Percentiles rank a stretch among this genome's conserved stretches.
phyloP scores from a whole-genome alignment of 257 asterid species.

The Capsicum pubescens region DNA sequence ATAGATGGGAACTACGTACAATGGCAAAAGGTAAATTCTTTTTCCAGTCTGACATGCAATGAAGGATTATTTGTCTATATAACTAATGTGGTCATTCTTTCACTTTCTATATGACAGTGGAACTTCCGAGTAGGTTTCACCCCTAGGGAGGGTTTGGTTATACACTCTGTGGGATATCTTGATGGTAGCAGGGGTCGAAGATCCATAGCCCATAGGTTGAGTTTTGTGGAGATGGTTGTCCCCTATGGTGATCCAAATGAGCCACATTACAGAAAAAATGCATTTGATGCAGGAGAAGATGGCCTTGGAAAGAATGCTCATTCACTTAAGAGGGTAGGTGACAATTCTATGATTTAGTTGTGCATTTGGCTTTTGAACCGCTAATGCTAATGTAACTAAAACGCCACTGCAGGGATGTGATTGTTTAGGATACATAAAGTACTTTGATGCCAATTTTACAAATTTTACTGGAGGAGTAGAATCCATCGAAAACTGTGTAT shows the following conservation, averaged over 20 bases:
- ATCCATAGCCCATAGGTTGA: constrained; percentile 93
- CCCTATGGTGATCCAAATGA: constrained; percentile 99
- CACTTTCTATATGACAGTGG: constrained; percentile 64
- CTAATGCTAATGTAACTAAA: constrained; percentile 29
- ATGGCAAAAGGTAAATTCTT: constrained; percentile 85
- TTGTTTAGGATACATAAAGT: constrained; percentile 85
- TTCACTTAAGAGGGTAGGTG: constrained; percentile 85
- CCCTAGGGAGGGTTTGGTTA: constrained; percentile 95
- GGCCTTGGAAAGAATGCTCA: constrained; percentile 97
- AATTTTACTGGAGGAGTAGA: constrained; percentile 98
- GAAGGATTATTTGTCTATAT: constrained; percentile 24
- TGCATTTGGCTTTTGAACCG: background rate
- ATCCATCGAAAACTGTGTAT: constrained; percentile 90
- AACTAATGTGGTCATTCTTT: constrained; percentile 17
- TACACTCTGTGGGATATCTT: constrained; percentile 94
- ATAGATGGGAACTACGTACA: constrained; percentile 79
- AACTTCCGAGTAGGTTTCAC: constrained; percentile 95
- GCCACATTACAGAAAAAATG: constrained; percentile 95
- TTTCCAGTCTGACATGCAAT: constrained; percentile 7
- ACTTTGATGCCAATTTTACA: constrained; percentile 89
- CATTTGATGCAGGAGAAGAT: constrained; percentile 99
- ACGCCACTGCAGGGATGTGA: constrained; percentile 81
- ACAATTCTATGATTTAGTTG: background rate
- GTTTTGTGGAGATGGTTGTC: constrained; percentile 99
- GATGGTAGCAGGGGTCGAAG: constrained; percentile 98